A percentile compares a stretch with the other conserved stretches of the same genome.
phyloP scores from a whole-genome alignment of 2,329 filamentous ascomycete species.

The Nectriaceae sp. region DNA sequence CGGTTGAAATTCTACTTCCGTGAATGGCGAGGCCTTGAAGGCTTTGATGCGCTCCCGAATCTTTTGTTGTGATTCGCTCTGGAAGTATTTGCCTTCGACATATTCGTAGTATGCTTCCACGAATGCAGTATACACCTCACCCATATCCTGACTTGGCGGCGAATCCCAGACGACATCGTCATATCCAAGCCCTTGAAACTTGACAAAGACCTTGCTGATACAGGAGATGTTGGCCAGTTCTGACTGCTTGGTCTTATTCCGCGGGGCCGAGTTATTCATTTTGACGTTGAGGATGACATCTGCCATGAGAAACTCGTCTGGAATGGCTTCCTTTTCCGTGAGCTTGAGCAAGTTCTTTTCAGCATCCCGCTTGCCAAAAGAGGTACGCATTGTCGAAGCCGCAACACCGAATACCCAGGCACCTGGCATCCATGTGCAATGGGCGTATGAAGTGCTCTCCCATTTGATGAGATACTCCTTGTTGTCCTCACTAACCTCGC shows the following conservation, averaged over 20 bases:
- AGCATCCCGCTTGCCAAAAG: constrained; percentile 73
- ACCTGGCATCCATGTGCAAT: constrained; percentile 84
- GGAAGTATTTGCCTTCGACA: constrained; percentile 75
- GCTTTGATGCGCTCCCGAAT: constrained; percentile 69
- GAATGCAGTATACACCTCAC: constrained; percentile 76
- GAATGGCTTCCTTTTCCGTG: constrained; percentile 76
- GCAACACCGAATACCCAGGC: constrained; percentile 82
- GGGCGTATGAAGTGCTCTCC: constrained; percentile 77
- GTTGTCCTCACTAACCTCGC: constrained; percentile 61
- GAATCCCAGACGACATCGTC: constrained; percentile 90
- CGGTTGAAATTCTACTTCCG: constrained; percentile 72
- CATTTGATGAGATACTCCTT: constrained; percentile 94
- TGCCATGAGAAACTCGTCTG: constrained; percentile 80
- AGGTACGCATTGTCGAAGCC: constrained; percentile 62
- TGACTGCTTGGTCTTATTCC: constrained; percentile 61
- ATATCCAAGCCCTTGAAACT: constrained; percentile 90
- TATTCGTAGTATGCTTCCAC: constrained; percentile 83
- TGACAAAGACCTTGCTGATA: constrained; percentile 76
- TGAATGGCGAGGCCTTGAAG: constrained; percentile 68
- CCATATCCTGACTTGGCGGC: constrained; percentile 67
- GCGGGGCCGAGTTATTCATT: constrained; percentile 48
- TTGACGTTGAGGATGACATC: constrained; percentile 88
- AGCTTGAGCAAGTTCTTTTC: constrained; percentile 62
- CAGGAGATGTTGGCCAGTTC: constrained; percentile 72
- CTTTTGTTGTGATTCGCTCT: constrained; percentile 52